phyloP scores from a whole-genome alignment of 768 basidiomycete genomes.

The Paxillus ammoniavirescens region DNA sequence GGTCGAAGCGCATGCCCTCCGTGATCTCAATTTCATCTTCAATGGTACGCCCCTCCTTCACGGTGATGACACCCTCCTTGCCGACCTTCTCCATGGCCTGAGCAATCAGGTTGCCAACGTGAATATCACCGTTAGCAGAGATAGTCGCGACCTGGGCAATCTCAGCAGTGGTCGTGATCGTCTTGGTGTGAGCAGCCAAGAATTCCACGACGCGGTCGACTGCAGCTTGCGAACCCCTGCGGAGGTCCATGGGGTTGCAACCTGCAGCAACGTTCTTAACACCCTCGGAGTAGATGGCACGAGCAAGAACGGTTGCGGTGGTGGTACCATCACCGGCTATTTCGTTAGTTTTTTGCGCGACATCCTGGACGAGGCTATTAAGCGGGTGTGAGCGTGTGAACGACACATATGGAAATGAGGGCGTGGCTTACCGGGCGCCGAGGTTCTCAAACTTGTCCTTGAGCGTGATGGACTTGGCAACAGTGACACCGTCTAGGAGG shows the following conservation, averaged over 20 bases:
- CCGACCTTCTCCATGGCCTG: constrained; percentile 99
- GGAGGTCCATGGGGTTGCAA: constrained; percentile 99
- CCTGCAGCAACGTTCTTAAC: constrained; percentile 99
- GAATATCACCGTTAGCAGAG: constrained; percentile 76
- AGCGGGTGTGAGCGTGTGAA: constrained; percentile 7
- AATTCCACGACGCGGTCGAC: constrained; percentile 94
- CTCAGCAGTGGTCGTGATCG: constrained; percentile 95
- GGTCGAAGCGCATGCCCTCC: constrained; percentile 99
- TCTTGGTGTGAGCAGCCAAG: constrained; percentile 84
- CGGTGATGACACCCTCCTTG: constrained; percentile 99
- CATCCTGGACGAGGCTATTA: constrained; percentile 85
- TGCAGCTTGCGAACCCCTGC: constrained; percentile 95
- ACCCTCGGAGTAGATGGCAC: constrained; percentile 97
- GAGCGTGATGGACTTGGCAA: constrained; percentile 90
- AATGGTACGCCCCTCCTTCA: constrained; percentile 97
- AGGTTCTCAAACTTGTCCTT: constrained; percentile 99
- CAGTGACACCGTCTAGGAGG: constrained; percentile 86
- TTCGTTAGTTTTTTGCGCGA: constrained; percentile 96
- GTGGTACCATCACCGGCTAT: constrained; percentile 97
- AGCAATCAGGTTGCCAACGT: constrained; percentile 93
- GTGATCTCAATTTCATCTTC: constrained; percentile 99
- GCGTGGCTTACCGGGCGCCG: constrained; percentile 79
- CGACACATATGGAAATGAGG: background rate
- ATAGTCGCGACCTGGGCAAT: constrained; percentile 99
- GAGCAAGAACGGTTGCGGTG: constrained; percentile 94